Evolutionary conservation across 176 grass and related monocot genomes (phyloP).

Genomic region (Chrysopogon serrulatus): DNA sequence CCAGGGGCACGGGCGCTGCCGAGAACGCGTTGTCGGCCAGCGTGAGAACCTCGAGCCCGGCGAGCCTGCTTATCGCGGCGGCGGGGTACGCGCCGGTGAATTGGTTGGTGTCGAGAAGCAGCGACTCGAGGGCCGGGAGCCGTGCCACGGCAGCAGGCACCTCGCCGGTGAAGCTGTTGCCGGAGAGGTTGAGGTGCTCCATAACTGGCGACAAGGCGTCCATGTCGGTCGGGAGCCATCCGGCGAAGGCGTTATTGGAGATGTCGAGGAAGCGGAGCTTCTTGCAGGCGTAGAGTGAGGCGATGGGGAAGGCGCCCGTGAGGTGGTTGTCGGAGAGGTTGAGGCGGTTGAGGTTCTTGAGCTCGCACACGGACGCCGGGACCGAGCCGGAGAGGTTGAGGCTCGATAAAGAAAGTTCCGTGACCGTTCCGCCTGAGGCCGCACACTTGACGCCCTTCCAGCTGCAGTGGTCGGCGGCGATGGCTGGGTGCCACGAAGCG

Average conservation of each 20-base stretch:
- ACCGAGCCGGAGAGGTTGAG: slow-evolving; percentile 18
- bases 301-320: slow-evolving; percentile 38
- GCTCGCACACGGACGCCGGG: slow-evolving; percentile 38
- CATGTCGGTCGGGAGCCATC: slow-evolving; percentile 39
- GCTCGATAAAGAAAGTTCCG: background rate
- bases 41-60: slow-evolving; percentile 19
- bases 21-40: slow-evolving; percentile 39
- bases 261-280: slow-evolving; percentile 42
- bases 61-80: slow-evolving; percentile 27
- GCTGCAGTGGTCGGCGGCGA: slow-evolving; percentile 31
- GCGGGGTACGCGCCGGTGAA: slow-evolving; percentile 56
- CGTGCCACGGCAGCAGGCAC: slow-evolving; percentile 38
- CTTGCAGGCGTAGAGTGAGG: slow-evolving; percentile 42
- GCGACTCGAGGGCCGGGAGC: slow-evolving; percentile 12
- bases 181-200: slow-evolving; percentile 21
- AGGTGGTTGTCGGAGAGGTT: too few species aligned
- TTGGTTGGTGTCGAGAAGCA: slow-evolving; percentile 37
- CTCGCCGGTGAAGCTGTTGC: slow-evolving; percentile 40
- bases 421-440: slow-evolving; percentile 1
- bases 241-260: slow-evolving; percentile 50
- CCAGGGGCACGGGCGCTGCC: slow-evolving; percentile 16
- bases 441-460: slow-evolving; percentile 43
- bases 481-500: slow-evolving; percentile 40
- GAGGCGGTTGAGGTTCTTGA: slow-evolving; percentile 45
- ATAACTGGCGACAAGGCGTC: background rate